Base-by-base conservation (phyloP, 208 protist species). In the Trypanosoma conorhini region DNA sequence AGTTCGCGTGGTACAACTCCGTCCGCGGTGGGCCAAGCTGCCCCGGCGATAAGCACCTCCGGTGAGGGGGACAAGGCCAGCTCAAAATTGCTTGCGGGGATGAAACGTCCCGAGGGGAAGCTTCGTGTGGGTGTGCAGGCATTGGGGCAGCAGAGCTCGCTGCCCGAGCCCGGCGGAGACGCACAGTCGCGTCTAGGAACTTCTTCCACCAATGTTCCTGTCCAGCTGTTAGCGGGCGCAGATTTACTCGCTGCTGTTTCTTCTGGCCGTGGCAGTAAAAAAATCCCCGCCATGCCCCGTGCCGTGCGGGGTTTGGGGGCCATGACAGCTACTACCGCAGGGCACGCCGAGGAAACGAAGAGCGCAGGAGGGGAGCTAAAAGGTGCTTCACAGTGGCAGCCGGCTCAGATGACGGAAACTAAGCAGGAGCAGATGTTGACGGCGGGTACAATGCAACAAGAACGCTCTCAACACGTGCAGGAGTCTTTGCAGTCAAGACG, bases 91-190 rank as follows among this genome's bases (percentile, higher is more conserved):
- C 3, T 13, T 2, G 68, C 63, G 50, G 72, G 57, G 26, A 9
- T 72, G 5, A 51, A 59, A 19, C 21, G 31, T 55, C 35, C 71
- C 31, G 64, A 57, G 8, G 33, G 24, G 42, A 46, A 65, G 5
- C 0, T 77, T 9, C 60, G 50, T 68, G 59, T 72, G 31, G 54
- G 10, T 54, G 42, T 67, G 2, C 46, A 50, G 10, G 50, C 64
- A 35, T 40, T 77, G 19, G 65, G 65, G 42, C 58, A 77, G 26
- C 46, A 51, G n/a, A 77, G 68, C 54, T 1, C 59, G 9, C 72
- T 68, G 48, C 42, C 72, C 28, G 40, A 77, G n/a, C 28, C 13
- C 0, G 67, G 62, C 54, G 33, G 60, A 31, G 58, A 68, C 40
- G 51, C 38, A 12, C 65, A 67, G 1, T 24, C 48, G 10, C 48